Evolutionary conservation across 1,284 basidiomycete genomes (phyloP), one percentile per base, ranked within the genome.

Genomic region (Chondrostereum purpureum): DNA sequence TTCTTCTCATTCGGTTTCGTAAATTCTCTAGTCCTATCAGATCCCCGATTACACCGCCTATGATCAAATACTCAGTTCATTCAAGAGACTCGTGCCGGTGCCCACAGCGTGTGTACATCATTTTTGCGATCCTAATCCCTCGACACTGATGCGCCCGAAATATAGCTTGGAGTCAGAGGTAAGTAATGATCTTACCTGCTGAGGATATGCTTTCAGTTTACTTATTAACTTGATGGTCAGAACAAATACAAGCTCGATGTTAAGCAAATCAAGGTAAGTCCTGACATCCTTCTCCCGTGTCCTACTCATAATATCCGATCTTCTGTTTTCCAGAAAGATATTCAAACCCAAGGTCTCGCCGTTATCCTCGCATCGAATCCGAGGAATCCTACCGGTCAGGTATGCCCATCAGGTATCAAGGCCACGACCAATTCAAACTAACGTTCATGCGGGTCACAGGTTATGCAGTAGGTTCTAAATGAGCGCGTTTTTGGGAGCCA

Each of bases 281-380:
- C 24, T 21, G 14, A 42, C 23, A 13, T 22, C 6, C 19, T 11
- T 21, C 13, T 23, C n/a, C n/a, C n/a, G n/a, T n/a, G n/a, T n/a
- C n/a, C n/a, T 17, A 16, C 17, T 33, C 14, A 19, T 46, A 22
- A 33, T 14, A n/a, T 43, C 34, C 14, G 17, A 13, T 22, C 10
- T 43, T 3, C 22, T 37, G 21, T 18, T 34, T 42, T 54, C 23
- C 54, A 87, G 78, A 82, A 71, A 68, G 88, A 92, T 53, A 88
- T 92, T 47, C 70, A 68, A 38, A 83, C 73, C 3, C 87, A 91
- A 65, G 92, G 88, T 23, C 69, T 96, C 17, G 81, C 86, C 12
- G 91, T 94, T 35, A 77, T 96, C 48, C 75, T 97, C 44, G 85
- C 90, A 1, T 92, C 88, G 14, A 97, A 96, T 64, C 91, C 91